Evolutionary conservation across 108 stramenopile species (phyloP).

Genomic region (Conticribra weissflogii): DNA sequence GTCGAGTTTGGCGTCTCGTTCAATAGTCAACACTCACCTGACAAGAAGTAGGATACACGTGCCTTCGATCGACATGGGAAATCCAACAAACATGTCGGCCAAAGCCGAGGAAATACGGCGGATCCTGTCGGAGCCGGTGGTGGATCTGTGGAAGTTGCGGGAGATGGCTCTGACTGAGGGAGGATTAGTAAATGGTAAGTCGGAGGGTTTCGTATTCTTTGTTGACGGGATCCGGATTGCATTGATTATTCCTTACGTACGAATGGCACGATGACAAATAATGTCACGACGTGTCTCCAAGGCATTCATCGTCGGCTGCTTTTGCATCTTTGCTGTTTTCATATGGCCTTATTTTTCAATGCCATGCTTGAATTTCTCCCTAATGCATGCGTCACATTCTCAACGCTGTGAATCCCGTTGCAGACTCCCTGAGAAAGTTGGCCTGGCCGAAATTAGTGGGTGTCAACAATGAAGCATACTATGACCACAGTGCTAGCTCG

Average conservation of each 20-base stretch:
- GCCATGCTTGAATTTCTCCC: too few relatives aligned
- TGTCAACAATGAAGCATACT: slow-evolving; percentile 21
- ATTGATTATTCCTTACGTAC: too few relatives aligned
- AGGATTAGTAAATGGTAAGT: slow-evolving; percentile 84
- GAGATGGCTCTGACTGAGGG: slow-evolving; percentile 80
- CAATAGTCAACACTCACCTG: too few relatives aligned
- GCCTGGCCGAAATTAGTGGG: slow-evolving; percentile 90
- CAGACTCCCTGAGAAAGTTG: slow-evolving; percentile 78
- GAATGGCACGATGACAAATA: too few relatives aligned
- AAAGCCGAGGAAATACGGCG: slow-evolving; percentile 67
- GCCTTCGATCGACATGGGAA: not conserved
- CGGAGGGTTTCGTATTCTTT: not conserved
- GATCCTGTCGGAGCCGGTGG: slow-evolving; percentile 63
- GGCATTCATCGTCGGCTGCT: too few relatives aligned
- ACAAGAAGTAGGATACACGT: too few relatives aligned
- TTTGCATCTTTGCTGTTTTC: too few relatives aligned
- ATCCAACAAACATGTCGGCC: slow-evolving; percentile 14
- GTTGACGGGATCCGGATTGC: not conserved
- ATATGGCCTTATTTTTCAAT: too few relatives aligned
- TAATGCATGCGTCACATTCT: too few relatives aligned
- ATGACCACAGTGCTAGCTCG: not conserved
- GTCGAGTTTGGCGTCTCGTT: too few relatives aligned
- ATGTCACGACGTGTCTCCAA: too few relatives aligned
- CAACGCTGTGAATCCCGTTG: not conserved
- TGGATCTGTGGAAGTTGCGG: slow-evolving; percentile 83